Base-by-base conservation (phyloP, 139 green algal species). In the Yamagishiella unicocca region DNA sequence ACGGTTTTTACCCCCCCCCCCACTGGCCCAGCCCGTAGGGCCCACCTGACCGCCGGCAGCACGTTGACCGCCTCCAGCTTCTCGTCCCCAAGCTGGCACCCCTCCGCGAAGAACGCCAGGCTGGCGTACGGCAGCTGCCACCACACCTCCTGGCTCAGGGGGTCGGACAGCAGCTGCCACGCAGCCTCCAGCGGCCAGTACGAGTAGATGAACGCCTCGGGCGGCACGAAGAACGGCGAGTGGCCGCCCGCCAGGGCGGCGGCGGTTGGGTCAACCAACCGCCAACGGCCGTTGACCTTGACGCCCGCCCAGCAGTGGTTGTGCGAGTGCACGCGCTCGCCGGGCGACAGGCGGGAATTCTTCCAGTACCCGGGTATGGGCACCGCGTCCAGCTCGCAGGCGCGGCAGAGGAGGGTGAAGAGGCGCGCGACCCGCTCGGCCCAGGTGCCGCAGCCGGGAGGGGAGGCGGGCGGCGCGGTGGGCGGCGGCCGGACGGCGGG, bases 221-320 rank as follows among this genome's bases (percentile, higher is more conserved):
- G 92, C 6, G 89, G 91, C 4, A 86, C 83, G 82, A 88, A 96
- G 86, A 94, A 96, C 21, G 88, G 81, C 58, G 74, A 61, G 61
- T 87, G 77, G 0, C 90, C 87, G 29, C 86, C 74, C n/a, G 27
- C 68, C 24, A 94, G 72, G 21, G 89, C 83, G 4, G 85, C 86
- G n/a, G 67, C 74, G 12, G 84, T 67, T n/a, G 88, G 84, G 85
- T 96, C 93, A n/a, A 96, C 54, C 73, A 96, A 85, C 50, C 93
- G 83, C 93, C 93, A 96, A 5, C 79, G 68, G 24, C 92, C 90
- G 40, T 91, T 89, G 31, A 93, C 90, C 61, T 93, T 91, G 43
- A 90, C 87, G 1, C 61, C 90, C 31, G 88, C 84, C 93, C 93
- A 96, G 90, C 91, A 93, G 87, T 96, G 93, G 88, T 96, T 96